phyloP scores from a whole-genome alignment of 352 stramenopile species.

The Phytophthora macrochlamydospora region DNA sequence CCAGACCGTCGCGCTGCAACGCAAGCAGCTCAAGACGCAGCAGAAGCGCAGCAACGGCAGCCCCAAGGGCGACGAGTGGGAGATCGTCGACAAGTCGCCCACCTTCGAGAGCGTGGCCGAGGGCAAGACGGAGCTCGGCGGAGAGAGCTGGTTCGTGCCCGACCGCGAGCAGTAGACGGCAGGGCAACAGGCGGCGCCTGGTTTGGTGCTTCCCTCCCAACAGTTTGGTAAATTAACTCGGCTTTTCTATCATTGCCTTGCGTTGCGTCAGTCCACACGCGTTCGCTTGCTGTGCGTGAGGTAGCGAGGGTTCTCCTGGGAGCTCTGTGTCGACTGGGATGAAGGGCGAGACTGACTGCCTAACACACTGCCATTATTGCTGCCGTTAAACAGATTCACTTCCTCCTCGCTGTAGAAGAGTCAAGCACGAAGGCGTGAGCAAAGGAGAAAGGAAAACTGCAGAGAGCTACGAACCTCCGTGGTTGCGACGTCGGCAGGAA shows the following conservation, averaged over 20 bases:
- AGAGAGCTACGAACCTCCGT: constrained; percentile 32
- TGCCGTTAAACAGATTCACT: constrained; percentile 20
- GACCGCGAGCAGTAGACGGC: constrained; percentile 31
- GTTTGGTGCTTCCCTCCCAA: neutral
- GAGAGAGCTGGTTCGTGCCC: constrained; percentile 64
- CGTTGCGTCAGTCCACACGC: constrained; percentile 35
- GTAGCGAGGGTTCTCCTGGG: constrained; percentile 61
- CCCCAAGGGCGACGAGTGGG: constrained; percentile 76
- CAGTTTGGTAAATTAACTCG: constrained; percentile 33
- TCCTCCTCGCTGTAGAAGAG: constrained; percentile 43
- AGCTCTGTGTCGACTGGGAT: constrained; percentile 43
- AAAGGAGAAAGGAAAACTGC: neutral
- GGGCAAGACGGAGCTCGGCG: constrained; percentile 46
- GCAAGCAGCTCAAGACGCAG: constrained; percentile 35
- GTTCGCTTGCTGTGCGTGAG: constrained; percentile 66
- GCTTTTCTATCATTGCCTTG: constrained; percentile 17
- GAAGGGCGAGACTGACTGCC: constrained; percentile 24
- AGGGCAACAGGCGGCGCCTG: neutral
- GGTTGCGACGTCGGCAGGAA: constrained; percentile 72
- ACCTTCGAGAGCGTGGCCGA: constrained; percentile 65
- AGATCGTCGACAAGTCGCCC: constrained; percentile 78
- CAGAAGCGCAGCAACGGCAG: constrained; percentile 43
- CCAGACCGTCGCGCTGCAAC: constrained; percentile 22
- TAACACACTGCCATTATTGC: constrained; percentile 8
- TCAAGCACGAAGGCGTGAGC: neutral